Conservation (phyloP, 306 rosid species). For the Erythrophleum fordii region DNA sequence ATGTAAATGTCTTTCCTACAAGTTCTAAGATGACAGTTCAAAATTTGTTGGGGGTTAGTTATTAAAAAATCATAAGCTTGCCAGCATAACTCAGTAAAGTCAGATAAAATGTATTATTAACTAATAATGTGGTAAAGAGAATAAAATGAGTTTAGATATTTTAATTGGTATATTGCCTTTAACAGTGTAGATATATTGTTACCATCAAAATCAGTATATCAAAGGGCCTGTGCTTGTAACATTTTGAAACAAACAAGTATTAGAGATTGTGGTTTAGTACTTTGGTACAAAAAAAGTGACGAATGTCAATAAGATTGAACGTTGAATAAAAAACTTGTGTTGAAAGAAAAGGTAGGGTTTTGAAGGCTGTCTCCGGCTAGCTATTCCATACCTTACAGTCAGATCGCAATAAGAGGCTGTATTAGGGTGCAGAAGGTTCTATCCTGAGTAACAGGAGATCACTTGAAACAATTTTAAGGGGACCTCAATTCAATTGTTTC, state of each 20-base stretch:
- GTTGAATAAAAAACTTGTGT: neutral
- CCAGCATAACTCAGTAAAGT: neutral
- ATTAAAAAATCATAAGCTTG: neutral
- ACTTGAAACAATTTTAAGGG: slow-evolving; percentile 4
- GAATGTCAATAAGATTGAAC: neutral
- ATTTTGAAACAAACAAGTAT: neutral
- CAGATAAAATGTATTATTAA: slow-evolving; percentile 9
- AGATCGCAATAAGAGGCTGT: neutral
- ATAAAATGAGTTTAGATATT: slow-evolving; percentile 23
- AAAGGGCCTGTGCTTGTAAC: neutral
- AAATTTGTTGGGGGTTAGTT: neutral
- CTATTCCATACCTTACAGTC: neutral
- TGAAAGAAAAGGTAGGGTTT: slow-evolving; percentile 11
- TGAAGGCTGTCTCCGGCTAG: neutral
- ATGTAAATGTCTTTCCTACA: neutral
- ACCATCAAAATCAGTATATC: slow-evolving; percentile 20
- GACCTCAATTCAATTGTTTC: slow-evolving; percentile 4
- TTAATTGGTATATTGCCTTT: slow-evolving; percentile 5
- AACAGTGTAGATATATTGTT: neutral
- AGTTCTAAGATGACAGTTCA: neutral
- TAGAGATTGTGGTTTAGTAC: neutral
- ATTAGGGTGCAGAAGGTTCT: slow-evolving; percentile 8
- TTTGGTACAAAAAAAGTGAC: slow-evolving; percentile 19
- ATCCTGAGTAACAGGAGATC: slow-evolving; percentile 5
- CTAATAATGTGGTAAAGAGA: slow-evolving; percentile 3